Evolutionary conservation across 352 stramenopile species (phyloP).

Genomic region (Phytophthora citrophthora): DNA sequence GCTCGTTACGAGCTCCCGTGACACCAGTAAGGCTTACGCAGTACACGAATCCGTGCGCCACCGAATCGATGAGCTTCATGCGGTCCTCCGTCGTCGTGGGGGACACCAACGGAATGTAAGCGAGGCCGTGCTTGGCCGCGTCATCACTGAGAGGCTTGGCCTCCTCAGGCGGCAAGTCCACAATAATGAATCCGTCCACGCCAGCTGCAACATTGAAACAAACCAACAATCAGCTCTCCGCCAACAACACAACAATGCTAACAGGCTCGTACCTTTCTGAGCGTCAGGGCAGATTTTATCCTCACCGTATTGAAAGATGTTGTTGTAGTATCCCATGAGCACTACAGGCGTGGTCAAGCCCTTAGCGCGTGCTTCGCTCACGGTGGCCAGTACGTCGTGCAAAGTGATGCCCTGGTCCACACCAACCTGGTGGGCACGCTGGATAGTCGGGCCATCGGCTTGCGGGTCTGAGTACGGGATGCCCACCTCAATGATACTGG

Average conservation of each 20-base stretch:
- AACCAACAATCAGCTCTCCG: not conserved
- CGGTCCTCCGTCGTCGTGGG: slow-evolving; percentile 96
- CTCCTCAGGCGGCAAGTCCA: slow-evolving; percentile 97
- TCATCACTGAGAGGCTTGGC: slow-evolving; percentile 90
- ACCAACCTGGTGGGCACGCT: slow-evolving; percentile 94
- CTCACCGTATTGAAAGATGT: slow-evolving; percentile 97
- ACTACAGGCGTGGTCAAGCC: slow-evolving; percentile 96
- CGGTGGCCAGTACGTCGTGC: slow-evolving; percentile 92
- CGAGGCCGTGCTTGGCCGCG: slow-evolving; percentile 91
- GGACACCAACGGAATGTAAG: slow-evolving; percentile 97
- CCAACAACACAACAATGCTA: too few species aligned
- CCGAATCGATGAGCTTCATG: slow-evolving; percentile 83
- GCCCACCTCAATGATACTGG: slow-evolving; percentile 96
- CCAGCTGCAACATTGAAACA: slow-evolving; percentile 54
- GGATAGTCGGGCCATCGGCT: slow-evolving; percentile 98
- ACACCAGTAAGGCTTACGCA: slow-evolving; percentile 92
- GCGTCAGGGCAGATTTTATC: slow-evolving; percentile 88
- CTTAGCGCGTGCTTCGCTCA: slow-evolving; percentile 88
- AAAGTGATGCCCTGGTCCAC: slow-evolving; percentile 95
- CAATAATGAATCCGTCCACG: slow-evolving; percentile 98
- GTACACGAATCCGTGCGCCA: slow-evolving; percentile 88
- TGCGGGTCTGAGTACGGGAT: slow-evolving; percentile 99
- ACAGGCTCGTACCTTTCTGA: slow-evolving; percentile 55
- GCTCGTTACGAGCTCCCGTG: slow-evolving; percentile 91
- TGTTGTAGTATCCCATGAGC: slow-evolving; percentile 99